Base-by-base conservation (phyloP, 148 eudicot genomes). In the Diospyros lotus region DNA sequence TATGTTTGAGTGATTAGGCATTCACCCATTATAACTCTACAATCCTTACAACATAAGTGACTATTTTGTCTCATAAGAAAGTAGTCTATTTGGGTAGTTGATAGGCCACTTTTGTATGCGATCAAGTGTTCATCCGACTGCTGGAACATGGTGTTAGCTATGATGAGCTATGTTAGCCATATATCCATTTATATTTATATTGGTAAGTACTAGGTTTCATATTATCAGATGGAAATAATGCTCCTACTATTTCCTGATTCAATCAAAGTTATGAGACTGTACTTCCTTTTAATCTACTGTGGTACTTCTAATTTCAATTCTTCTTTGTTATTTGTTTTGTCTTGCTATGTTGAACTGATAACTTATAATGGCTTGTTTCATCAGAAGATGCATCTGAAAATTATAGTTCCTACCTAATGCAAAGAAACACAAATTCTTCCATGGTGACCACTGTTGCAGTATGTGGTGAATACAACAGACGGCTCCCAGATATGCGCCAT, bases 341-440 rank as follows among this genome's bases (percentile, higher is more conserved):
- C 5, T 38, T 51, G 46, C 50, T 64, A 51, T 42, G n/a, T 38
- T 74, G 38, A 69, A 8, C 52, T 75, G 56, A 44, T 65, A 63
- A 55, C 54, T 18, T 67, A 67, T 77, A 61, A 41, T 78, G 64
- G 40, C 40, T 50, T 60, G 75, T 72, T 75, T 59, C 66, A 18
- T 13, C 50, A 80, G 89, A 80, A 74, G 81, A 79, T 64, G 80
- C 85, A 45, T 80, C 80, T 50, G 86, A 82, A 56, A 82, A 77
- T 71, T 62, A 73, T 69, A 78, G 68, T 64, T 77, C 64, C 69
- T 69, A 65, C 67, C 41, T 88, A 55, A 75, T 79, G 45, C 87
- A 76, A 17, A 78, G 58, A 59, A 53, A 58, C 76, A 65, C 66
- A 80, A 55, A 56, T 28, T 10, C n/a, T 55, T 66, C 46, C 13